A percentile compares a stretch with the other conserved stretches of the same genome.
Conservation (phyloP, 2,329 filamentous ascomycete species). For the Fusarium redolens region DNA sequence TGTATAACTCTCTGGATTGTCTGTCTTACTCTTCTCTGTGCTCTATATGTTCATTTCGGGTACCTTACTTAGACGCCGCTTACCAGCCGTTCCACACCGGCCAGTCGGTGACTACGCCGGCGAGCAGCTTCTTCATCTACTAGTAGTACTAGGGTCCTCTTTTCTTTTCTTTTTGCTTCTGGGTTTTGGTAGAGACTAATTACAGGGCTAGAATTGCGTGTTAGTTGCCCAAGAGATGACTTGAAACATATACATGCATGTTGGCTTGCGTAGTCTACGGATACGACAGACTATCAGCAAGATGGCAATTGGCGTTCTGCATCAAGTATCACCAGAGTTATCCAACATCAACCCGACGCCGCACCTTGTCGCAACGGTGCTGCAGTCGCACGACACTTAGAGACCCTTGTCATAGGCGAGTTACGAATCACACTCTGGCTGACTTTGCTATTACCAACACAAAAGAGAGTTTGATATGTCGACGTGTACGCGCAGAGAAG, state of each 20-base stretch:
- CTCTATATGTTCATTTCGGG: constrained; percentile 28
- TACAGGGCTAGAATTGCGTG: neutral
- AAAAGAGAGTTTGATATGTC: neutral
- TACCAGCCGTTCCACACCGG: constrained; percentile 31
- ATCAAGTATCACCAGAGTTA: constrained; percentile 8
- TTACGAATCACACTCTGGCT: constrained; percentile 36
- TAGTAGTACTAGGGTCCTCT: neutral
- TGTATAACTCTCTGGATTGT: neutral
- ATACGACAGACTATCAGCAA: neutral
- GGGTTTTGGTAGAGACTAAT: neutral
- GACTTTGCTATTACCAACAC: neutral
- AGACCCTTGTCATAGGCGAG: constrained; percentile 34
- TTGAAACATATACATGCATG: constrained; percentile 1
- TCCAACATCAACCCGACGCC: constrained; percentile 22
- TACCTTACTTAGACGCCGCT: constrained; percentile 41
- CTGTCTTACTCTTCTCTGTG: neutral
- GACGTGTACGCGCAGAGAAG: constrained; percentile 6
- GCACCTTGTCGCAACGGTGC: constrained; percentile 41
- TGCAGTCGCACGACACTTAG: constrained; percentile 41
- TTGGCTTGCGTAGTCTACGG: neutral
- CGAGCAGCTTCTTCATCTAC: neutral
- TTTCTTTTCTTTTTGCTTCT: neutral
- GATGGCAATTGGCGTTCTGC: neutral
- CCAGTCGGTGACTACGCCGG: constrained; percentile 13
- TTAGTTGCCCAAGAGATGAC: neutral